These are phyloP conservation scores for Rhizophora mangle DNA, from an alignment of 345 rosid genomes.

Conservation along the genomic window DNA sequence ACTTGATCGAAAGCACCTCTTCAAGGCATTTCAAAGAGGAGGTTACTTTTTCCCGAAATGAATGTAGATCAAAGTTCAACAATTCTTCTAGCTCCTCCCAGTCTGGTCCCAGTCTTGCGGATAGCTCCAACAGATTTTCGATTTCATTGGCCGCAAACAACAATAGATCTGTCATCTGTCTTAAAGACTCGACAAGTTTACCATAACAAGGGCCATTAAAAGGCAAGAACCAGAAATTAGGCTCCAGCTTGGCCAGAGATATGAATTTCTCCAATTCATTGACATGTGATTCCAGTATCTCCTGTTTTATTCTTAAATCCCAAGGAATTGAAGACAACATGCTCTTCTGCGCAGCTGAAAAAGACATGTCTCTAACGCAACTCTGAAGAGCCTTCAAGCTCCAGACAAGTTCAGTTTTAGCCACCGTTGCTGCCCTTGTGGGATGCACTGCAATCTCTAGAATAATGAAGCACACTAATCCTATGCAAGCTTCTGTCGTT, in stretches of 20 bases:
- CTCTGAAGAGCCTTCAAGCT: slow-evolving; percentile 31
- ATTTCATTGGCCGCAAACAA: slow-evolving; percentile 33
- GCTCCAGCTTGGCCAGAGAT: slow-evolving; percentile 50
- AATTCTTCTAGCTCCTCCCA: slow-evolving; percentile 36
- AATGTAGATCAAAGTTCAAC: slow-evolving; percentile 37
- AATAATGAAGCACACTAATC: slow-evolving; percentile 46
- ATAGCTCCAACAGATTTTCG: slow-evolving; percentile 33
- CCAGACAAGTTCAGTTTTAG: slow-evolving; percentile 41
- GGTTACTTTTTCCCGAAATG: slow-evolving; percentile 36
- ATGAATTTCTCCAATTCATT: slow-evolving; percentile 32
- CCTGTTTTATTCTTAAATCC: slow-evolving; percentile 32
- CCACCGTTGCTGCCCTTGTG: slow-evolving; percentile 52
- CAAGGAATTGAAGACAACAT: slow-evolving; percentile 20
- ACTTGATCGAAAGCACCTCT: slow-evolving; percentile 30
- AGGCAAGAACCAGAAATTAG: slow-evolving; percentile 52
- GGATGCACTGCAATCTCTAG: slow-evolving; percentile 51
- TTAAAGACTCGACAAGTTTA: slow-evolving; percentile 38
- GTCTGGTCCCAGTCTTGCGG: slow-evolving; percentile 17
- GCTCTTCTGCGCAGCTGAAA: slow-evolving; percentile 25
- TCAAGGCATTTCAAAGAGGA: slow-evolving; percentile 42
- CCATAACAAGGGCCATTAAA: slow-evolving; percentile 40
- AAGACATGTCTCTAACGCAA: slow-evolving; percentile 27
- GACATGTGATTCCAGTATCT: slow-evolving; percentile 32
- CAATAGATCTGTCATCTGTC: slow-evolving; percentile 43
- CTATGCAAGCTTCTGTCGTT: slow-evolving; percentile 54